Percentiles rank a stretch among this genome's conserved stretches.
These are phyloP conservation scores for Lentinula detonsa DNA, from an alignment of 768 basidiomycete species.

Conservation along the genomic window DNA sequence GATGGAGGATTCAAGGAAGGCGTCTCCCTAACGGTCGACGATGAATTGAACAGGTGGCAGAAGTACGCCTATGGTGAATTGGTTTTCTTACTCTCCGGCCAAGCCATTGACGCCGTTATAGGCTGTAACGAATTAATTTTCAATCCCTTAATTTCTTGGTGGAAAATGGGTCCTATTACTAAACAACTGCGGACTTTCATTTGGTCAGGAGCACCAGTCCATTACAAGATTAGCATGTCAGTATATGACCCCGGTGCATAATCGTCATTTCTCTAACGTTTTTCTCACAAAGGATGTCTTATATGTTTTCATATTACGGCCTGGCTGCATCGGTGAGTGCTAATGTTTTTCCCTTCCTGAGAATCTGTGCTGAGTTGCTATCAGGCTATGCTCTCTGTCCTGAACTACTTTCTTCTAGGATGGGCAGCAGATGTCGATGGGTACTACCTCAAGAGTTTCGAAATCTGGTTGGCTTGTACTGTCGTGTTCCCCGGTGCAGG, in stretches of 20 bases:
- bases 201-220: slow-evolving; percentile 72
- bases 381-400: slow-evolving; percentile 51
- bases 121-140: slow-evolving; percentile 79
- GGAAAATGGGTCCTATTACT: slow-evolving; percentile 74
- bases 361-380: slow-evolving; percentile 52
- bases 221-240: slow-evolving; percentile 75
- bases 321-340: slow-evolving; percentile 6
- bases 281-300: slow-evolving; percentile 34
- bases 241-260: neutral
- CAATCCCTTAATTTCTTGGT: slow-evolving; percentile 78
- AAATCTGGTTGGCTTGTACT: slow-evolving; percentile 70
- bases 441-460: slow-evolving; percentile 66
- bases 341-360: neutral
- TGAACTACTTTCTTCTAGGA: slow-evolving; percentile 71
- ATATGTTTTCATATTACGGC: slow-evolving; percentile 47
- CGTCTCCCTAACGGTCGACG: slow-evolving; percentile 82
- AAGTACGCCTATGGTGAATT: slow-evolving; percentile 71
- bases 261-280: too few relatives aligned
- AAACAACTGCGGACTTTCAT: slow-evolving; percentile 72
- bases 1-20: slow-evolving; percentile 88
- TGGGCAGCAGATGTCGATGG: slow-evolving; percentile 57
- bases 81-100: slow-evolving; percentile 3
- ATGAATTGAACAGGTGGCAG: slow-evolving; percentile 91
- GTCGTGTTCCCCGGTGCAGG: slow-evolving; percentile 67
- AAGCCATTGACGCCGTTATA: slow-evolving; percentile 14